A percentile compares a stretch with the other conserved stretches of the same genome.
Evolutionary conservation across 768 basidiomycete genomes (phyloP).

Genomic region (Phanerochaete sordida): DNA sequence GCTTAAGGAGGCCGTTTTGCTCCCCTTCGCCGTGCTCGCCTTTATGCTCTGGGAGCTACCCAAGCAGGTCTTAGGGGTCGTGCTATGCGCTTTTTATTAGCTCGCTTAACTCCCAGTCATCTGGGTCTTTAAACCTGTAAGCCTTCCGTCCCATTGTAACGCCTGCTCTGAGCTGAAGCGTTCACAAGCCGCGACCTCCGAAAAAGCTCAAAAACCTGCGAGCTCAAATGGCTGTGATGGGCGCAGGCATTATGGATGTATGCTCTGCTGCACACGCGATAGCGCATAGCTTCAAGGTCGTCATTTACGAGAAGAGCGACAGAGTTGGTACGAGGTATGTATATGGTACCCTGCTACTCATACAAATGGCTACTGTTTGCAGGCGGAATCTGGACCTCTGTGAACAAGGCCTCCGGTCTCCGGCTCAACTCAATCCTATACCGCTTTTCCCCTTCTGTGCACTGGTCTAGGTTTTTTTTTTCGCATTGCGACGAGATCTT

Average conservation of each 20-base stretch:
- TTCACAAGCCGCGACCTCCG: not conserved
- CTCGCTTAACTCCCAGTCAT: not conserved
- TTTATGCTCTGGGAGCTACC: constrained; percentile 1
- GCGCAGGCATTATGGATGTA: constrained; percentile 48
- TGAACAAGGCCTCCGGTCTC: constrained; percentile 45
- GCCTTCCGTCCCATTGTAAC: not conserved
- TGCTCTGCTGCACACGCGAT: constrained; percentile 49
- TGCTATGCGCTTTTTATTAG: not conserved
- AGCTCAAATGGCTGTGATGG: constrained; percentile 47
- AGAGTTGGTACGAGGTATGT: constrained; percentile 18
- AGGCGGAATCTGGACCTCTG: constrained; percentile 51
- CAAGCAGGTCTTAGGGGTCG: not conserved
- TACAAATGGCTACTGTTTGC: constrained; percentile 17
- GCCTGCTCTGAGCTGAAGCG: not conserved
- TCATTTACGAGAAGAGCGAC: constrained; percentile 38
- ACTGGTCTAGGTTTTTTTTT: constrained; percentile 43
- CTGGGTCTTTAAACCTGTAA: constrained; percentile 1
- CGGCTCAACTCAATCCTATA: constrained; percentile 50
- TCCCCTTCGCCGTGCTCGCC: not conserved
- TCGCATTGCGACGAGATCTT: constrained; percentile 50
- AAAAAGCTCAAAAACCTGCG: constrained; percentile 28
- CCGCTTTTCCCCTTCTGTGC: constrained; percentile 44
- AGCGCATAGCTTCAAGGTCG: constrained; percentile 50
- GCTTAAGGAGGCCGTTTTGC: not conserved
- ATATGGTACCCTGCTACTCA: constrained; percentile 8